Conservation (phyloP, 2,329 filamentous ascomycete genomes). For the Paracorniculantispora psalliotae region DNA sequence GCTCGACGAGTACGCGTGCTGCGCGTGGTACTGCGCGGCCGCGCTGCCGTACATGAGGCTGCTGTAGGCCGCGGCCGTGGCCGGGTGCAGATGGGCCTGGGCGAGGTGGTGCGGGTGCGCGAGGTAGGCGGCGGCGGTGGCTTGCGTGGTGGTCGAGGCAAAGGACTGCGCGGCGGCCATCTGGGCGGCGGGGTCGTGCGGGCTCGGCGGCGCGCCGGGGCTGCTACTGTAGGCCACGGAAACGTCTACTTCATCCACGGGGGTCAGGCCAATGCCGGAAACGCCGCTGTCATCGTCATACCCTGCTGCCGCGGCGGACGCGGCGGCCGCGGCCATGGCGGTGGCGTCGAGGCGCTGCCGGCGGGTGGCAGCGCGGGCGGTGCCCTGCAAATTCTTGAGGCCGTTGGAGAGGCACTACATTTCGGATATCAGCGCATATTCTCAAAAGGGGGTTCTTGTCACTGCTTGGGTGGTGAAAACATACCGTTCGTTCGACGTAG, state of each 20-base stretch:
- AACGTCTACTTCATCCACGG: slow-evolving; percentile 53
- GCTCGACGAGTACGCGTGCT: slow-evolving; percentile 48
- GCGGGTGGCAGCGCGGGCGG: slow-evolving; percentile 59
- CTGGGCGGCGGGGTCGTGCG: background rate
- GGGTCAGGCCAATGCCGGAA: slow-evolving; percentile 55
- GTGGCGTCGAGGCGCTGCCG: slow-evolving; percentile 54
- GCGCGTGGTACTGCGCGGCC: slow-evolving; percentile 31
- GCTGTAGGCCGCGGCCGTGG: background rate
- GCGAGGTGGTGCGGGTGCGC: background rate
- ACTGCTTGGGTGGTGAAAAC: slow-evolving; percentile 16
- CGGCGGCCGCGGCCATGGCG: slow-evolving; percentile 7
- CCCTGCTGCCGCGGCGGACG: slow-evolving; percentile 29
- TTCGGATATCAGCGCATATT: background rate
- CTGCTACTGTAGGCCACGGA: slow-evolving; percentile 1
- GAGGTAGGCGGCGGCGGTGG: background rate
- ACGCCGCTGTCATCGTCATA: slow-evolving; percentile 70
- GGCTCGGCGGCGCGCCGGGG: background rate
- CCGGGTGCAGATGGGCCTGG: slow-evolving; percentile 3
- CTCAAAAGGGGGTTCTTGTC: background rate
- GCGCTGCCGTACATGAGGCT: background rate
- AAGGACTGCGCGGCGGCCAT: background rate
- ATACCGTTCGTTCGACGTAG: slow-evolving; percentile 59
- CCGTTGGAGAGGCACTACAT: slow-evolving; percentile 76
- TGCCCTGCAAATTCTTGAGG: slow-evolving; percentile 72
- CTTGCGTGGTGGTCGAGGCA: background rate